Base-by-base conservation (phyloP, 2,329 filamentous ascomycete species). In the Madurella fahalii region DNA sequence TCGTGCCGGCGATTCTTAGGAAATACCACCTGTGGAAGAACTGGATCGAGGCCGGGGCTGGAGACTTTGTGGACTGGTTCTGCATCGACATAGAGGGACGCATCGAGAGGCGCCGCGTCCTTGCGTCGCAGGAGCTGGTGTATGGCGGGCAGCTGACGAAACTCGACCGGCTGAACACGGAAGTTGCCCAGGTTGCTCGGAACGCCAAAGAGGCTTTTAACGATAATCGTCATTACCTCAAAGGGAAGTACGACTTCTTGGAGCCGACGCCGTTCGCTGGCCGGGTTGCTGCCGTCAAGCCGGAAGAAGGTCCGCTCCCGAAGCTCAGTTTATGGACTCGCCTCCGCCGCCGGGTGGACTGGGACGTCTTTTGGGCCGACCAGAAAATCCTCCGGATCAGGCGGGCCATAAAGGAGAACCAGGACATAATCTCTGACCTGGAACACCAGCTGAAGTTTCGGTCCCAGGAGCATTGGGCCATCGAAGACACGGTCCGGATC, bases 51-150 rank as follows among this genome's bases (percentile, higher is more conserved):
- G 25, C 17, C 37, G 5, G 50, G 39, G 32, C 44, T 7, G 53
- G 32, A 37, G 53, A 53, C 50, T 56, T 56, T 40, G 52, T 40
- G 43, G 48, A 58, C 52, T 30, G 9, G 16, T 42, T 53, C 53
- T 56, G 52, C 50, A 44, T 11, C 17, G 31, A 17, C n/a, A 39
- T 44, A 25, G 25, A 25, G 25, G 25, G 25, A 25, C 25, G 25
- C 45, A 50, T 50, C 49, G 37, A 2, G 52, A 30, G 9, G 41
- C 48, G 51, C 31, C 45, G 44, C 12, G 31, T 25, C 31, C 13
- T 47, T 7, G 5, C 37, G 18, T n/a, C 48, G 17, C 25, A 17
- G 52, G 32, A 53, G 46, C 44, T 17, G 4, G 39, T 16, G 50
- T 34, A 34, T 4, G 40, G 43, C 42, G 40, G 4, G 42, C 56